These are phyloP conservation scores for Tubosaeta brunneosetosa DNA, from an alignment of 768 basidiomycete genomes.

Conservation along the genomic window DNA sequence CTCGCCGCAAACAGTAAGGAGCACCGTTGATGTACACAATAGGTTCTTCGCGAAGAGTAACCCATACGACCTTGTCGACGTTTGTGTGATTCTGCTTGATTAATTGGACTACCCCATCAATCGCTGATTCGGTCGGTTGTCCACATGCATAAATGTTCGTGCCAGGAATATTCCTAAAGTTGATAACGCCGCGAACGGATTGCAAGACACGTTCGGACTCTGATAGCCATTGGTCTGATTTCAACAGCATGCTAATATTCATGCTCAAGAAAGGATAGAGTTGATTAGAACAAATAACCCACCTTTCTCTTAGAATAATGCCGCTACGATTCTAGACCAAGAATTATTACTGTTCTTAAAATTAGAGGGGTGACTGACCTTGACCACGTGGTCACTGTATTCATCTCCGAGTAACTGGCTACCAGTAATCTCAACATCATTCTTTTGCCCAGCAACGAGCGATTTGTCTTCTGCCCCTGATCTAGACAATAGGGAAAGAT, in stretches of 20 bases:
- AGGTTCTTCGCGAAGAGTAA: slow-evolving; percentile 90
- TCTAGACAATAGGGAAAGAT: slow-evolving; percentile 78
- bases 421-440: slow-evolving; percentile 69
- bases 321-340: slow-evolving; percentile 79
- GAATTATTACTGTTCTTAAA: neutral
- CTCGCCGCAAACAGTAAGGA: slow-evolving; percentile 84
- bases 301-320: slow-evolving; percentile 90
- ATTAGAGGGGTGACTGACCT: slow-evolving; percentile 43
- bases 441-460: slow-evolving; percentile 62
- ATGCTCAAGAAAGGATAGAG: neutral
- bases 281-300: slow-evolving; percentile 21
- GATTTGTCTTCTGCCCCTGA: slow-evolving; percentile 54
- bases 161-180: slow-evolving; percentile 80
- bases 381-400: slow-evolving; percentile 91
- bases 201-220: slow-evolving; percentile 62
- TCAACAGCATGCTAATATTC: slow-evolving; percentile 65
- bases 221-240: slow-evolving; percentile 88
- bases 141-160: slow-evolving; percentile 89
- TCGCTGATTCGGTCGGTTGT: slow-evolving; percentile 84
- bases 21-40: slow-evolving; percentile 90
- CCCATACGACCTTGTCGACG: slow-evolving; percentile 73
- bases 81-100: slow-evolving; percentile 59
- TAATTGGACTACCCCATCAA: slow-evolving; percentile 68
- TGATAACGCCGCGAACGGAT: slow-evolving; percentile 87
- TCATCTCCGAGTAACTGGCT: slow-evolving; percentile 91